Evolutionary conservation across 192 early-diverging fungal genomes (phyloP), one percentile per base, ranked within the genome.

Genomic region (Backusella luteola): DNA sequence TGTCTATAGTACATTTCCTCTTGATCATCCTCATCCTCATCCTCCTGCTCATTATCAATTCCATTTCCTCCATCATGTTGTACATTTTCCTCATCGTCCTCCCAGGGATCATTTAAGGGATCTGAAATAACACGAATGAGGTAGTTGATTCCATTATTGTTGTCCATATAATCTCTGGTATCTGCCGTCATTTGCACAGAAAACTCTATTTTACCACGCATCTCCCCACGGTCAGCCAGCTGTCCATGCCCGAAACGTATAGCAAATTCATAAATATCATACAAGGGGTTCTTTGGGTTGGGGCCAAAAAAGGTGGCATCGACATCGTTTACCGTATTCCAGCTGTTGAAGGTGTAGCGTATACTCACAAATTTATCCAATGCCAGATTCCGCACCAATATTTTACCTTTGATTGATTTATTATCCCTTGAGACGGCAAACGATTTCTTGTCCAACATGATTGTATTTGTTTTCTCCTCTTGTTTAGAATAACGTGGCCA

Each of bases 111-210:
- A 44, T 75, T 66, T 46, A 44, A 34, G 5, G 74, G 36, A 42
- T 75, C 74, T 15, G 66, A 34, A 42, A 75, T 19, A 15, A 75
- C 41, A 35, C 41, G 52, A 68, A 93, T 84, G 76, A 88, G 84
- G 84, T 95, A 95, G 85, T 98, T 96, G 69, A 81, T 76, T 52
- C 93, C 93, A 56, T 81, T 77, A 88, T 98, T 98, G 83, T 95
- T 98, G 86, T 98, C 96, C 94, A 95, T 96, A 83, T 90, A 88
- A 79, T 93, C 92, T 14, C 68, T 63, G 2, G 89, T 90, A 12
- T 83, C 85, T 29, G 95, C 95, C 29, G 79, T 84, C 82, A 93
- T 95, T 7, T 87, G 85, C 35, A 89, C 84, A 39, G 89, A 88
- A 88, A 78, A 92, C 81, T 6, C 86, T 86, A 59, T 87, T 80